A percentile compares a stretch with the other conserved stretches of the same genome.
phyloP scores from a whole-genome alignment of 305 asterid species.

The Ruellia speciosa region DNA sequence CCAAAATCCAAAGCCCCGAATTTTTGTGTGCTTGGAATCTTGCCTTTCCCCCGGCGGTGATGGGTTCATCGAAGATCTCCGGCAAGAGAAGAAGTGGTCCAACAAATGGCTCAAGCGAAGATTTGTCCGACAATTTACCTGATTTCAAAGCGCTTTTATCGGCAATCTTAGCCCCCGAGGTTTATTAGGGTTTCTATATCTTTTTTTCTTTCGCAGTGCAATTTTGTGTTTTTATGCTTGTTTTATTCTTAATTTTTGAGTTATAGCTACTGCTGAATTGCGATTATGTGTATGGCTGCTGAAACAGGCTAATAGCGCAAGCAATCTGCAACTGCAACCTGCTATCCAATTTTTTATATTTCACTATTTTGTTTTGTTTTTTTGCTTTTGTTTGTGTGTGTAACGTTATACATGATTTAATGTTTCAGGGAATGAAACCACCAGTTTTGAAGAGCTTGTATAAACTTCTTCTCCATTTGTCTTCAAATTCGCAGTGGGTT shows the following conservation, averaged over 20 bases:
- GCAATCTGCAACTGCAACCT: slow-evolving; percentile 9
- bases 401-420: slow-evolving; percentile 13
- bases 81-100: slow-evolving; percentile 14
- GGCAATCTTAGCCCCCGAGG: slow-evolving; percentile 30
- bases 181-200: slow-evolving; percentile 13
- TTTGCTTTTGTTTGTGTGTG: too few relatives aligned
- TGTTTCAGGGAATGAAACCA: slow-evolving; percentile 49
- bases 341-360: not conserved
- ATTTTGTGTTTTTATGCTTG: not conserved
- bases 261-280: not conserved
- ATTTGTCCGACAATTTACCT: slow-evolving; percentile 12
- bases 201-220: not conserved
- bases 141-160: slow-evolving; percentile 23
- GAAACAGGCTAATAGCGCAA: not conserved
- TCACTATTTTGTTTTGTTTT: too few relatives aligned
- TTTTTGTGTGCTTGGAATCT: not conserved
- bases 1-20: slow-evolving; percentile 18
- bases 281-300: not conserved
- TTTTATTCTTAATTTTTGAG: not conserved
- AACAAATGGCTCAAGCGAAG: slow-evolving; percentile 13
- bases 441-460: slow-evolving; percentile 47
- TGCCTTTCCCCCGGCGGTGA: not conserved
- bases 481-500: slow-evolving; percentile 30
- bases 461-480: slow-evolving; percentile 37
- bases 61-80: slow-evolving; percentile 21